Evolutionary conservation across 2,329 filamentous ascomycete genomes (phyloP).

Genomic region (Cryphonectria nitschkei): DNA sequence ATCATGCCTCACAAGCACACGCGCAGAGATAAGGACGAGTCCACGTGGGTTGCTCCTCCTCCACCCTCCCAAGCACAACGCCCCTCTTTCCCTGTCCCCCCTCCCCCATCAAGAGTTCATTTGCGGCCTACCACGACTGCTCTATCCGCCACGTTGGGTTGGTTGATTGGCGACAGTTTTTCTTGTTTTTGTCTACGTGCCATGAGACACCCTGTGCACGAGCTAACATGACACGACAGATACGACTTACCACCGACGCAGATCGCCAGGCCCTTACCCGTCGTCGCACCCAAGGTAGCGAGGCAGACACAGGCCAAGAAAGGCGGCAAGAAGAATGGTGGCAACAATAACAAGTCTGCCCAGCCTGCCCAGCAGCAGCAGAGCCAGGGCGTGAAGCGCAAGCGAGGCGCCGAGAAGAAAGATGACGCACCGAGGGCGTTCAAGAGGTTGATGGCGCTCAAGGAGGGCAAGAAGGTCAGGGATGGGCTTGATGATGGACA

Average conservation of each 20-base stretch:
- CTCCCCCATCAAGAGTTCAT: neutral
- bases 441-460: slow-evolving; percentile 78
- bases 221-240: slow-evolving; percentile 36
- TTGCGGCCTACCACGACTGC: neutral
- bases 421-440: slow-evolving; percentile 92
- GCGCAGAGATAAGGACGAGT: slow-evolving; percentile 60
- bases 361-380: slow-evolving; percentile 30
- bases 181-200: too few relatives aligned
- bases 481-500: slow-evolving; percentile 74
- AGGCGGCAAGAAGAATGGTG: slow-evolving; percentile 41
- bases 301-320: slow-evolving; percentile 14
- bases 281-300: slow-evolving; percentile 38
- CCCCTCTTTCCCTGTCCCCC: neutral
- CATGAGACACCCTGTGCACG: neutral
- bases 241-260: slow-evolving; percentile 55
- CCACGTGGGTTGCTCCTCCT: slow-evolving; percentile 46
- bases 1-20: slow-evolving; percentile 89
- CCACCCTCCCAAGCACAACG: slow-evolving; percentile 5
- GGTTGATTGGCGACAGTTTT: neutral
- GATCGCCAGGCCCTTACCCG: slow-evolving; percentile 55
- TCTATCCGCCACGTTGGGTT: neutral
- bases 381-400: slow-evolving; percentile 53
- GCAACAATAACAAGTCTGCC: slow-evolving; percentile 45
- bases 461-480: slow-evolving; percentile 61
- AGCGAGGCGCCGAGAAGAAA: slow-evolving; percentile 46